Conservation (phyloP, 2,329 filamentous ascomycete genomes). For the Sclerotinia minor region DNA sequence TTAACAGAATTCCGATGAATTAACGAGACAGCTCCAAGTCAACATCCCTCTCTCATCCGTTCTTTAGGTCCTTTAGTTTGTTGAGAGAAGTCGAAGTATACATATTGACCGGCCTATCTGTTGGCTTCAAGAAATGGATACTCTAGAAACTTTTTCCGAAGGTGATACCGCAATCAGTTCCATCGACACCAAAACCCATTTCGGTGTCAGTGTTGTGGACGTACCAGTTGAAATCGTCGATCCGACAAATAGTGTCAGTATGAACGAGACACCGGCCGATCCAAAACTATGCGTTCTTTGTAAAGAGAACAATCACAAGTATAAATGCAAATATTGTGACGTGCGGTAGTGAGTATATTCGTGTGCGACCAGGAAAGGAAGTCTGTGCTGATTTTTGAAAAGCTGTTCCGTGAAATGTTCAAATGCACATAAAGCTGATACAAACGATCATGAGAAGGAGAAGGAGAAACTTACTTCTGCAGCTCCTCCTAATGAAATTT, state of each 20-base stretch:
- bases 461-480: conserved; percentile 5
- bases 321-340: conserved; percentile 62
- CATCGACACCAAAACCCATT: neutral
- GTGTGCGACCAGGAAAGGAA: neutral
- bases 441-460: conserved; percentile 12
- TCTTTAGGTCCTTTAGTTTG: neutral
- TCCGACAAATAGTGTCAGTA: conserved; percentile 1
- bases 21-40: neutral
- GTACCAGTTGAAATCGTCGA: neutral
- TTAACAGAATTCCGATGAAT: neutral
- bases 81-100: neutral
- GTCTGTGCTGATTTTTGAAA: conserved; percentile 8
- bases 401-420: conserved; percentile 63
- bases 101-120: neutral
- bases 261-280: neutral
- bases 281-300: conserved; percentile 55
- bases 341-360: conserved; percentile 55
- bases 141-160: neutral
- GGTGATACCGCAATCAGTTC: neutral
- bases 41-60: neutral
- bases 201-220: neutral
- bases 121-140: neutral
- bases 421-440: conserved; percentile 49
- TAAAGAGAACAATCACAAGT: conserved; percentile 53
- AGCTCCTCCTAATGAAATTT: conserved; percentile 30